Percentiles rank a stretch among this genome's conserved stretches.
phyloP scores from a whole-genome alignment of 371 early-diverging fungal species.

The Actinomucor elegans region DNA sequence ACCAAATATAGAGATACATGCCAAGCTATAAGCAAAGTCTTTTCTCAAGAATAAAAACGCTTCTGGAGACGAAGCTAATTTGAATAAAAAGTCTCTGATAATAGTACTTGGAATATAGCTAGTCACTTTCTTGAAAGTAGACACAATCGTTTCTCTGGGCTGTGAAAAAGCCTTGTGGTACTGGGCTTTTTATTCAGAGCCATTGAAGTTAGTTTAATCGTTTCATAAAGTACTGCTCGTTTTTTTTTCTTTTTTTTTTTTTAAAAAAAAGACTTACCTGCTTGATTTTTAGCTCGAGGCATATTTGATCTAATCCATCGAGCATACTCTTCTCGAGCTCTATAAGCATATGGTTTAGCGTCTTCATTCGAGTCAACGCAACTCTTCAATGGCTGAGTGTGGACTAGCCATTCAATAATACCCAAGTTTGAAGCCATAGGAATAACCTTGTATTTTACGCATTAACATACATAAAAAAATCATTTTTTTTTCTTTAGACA shows the following conservation, averaged over 20 bases:
- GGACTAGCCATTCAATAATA: slow-evolving; percentile 64
- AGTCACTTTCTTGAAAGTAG: slow-evolving; percentile 38
- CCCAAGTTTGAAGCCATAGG: slow-evolving; percentile 69
- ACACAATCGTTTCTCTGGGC: slow-evolving; percentile 41
- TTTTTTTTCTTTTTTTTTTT: no score
- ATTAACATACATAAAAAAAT: neutral
- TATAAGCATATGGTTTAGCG: no score
- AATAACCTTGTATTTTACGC: slow-evolving; percentile 43
- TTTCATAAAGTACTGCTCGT: no score
- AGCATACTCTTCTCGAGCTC: slow-evolving; percentile 36
- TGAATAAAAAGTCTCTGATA: slow-evolving; percentile 46
- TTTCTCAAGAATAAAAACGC: slow-evolving; percentile 61
- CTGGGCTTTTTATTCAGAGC: no score
- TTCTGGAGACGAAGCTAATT: slow-evolving; percentile 64
- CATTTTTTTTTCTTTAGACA: neutral
- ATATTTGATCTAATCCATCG: slow-evolving; percentile 10
- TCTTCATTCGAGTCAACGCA: no score
- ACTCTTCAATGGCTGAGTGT: slow-evolving; percentile 49
- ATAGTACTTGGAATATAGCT: slow-evolving; percentile 35
- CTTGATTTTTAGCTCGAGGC: neutral
- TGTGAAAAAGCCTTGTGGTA: slow-evolving; percentile 46
- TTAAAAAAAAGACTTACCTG: no score
- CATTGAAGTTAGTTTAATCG: no score
- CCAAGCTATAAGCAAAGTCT: slow-evolving; percentile 60
- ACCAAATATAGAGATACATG: slow-evolving; percentile 60